Percentiles rank a stretch among this genome's conserved stretches.
phyloP scores from a whole-genome alignment of 192 early-diverging fungal genomes.

The Dispira simplex region DNA sequence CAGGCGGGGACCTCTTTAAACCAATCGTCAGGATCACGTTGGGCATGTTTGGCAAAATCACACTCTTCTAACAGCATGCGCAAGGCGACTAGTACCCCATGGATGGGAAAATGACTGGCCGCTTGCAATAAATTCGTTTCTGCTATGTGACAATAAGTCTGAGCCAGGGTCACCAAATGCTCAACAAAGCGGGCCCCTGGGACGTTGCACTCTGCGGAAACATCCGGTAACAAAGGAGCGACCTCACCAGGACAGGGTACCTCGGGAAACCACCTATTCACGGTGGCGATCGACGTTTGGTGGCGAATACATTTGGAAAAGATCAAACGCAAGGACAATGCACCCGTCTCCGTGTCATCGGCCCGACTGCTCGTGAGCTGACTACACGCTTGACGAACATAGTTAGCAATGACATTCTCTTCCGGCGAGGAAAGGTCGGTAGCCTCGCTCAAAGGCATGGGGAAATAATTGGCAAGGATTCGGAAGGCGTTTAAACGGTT shows the following conservation, averaged over 20 bases:
- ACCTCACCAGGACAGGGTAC: no score
- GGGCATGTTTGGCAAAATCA: slow-evolving; percentile 26
- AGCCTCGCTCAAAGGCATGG: slow-evolving; percentile 26
- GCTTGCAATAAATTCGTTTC: slow-evolving; percentile 29
- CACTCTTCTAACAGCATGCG: slow-evolving; percentile 46
- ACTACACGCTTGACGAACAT: slow-evolving; percentile 43
- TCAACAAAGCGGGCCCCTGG: background rate
- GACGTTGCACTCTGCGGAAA: no score
- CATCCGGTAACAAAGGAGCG: no score
- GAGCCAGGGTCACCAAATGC: slow-evolving; percentile 17
- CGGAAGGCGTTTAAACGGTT: slow-evolving; percentile 57
- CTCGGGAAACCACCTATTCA: background rate
- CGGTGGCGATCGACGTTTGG: slow-evolving; percentile 11
- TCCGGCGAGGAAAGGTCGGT: slow-evolving; percentile 27
- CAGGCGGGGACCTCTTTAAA: slow-evolving; percentile 18
- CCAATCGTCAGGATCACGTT: slow-evolving; percentile 12
- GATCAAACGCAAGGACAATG: slow-evolving; percentile 58
- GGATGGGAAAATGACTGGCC: slow-evolving; percentile 32
- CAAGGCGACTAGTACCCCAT: slow-evolving; percentile 36
- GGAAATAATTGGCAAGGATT: slow-evolving; percentile 46
- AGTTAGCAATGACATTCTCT: slow-evolving; percentile 24
- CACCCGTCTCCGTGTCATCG: slow-evolving; percentile 70
- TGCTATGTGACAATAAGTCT: slow-evolving; percentile 17
- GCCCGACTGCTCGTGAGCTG: slow-evolving; percentile 50
- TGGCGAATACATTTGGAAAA: slow-evolving; percentile 61